A percentile compares a stretch with the other conserved stretches of the same genome.
Conservation (phyloP, 352 stramenopile genomes). For the Phytophthora agathidicida region DNA sequence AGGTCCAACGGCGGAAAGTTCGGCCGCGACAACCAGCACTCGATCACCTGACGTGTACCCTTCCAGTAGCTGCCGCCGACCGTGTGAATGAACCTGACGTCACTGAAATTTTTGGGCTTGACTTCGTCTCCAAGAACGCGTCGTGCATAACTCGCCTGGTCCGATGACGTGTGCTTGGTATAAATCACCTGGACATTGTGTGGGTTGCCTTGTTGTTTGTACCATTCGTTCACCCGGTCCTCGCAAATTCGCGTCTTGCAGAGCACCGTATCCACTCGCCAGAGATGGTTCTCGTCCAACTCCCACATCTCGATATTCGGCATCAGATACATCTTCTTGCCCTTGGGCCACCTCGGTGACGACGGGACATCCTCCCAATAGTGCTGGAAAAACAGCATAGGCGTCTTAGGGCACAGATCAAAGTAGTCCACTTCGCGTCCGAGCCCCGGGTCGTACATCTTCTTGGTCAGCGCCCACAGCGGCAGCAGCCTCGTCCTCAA, state of each 20-base stretch:
- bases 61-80: constrained; percentile 52
- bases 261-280: constrained; percentile 45
- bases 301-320: constrained; percentile 62
- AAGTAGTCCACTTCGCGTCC: constrained; percentile 46
- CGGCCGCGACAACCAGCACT: constrained; percentile 61
- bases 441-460: constrained; percentile 31
- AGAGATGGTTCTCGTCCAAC: constrained; percentile 43
- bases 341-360: constrained; percentile 31
- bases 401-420: constrained; percentile 49
- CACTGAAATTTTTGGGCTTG: constrained; percentile 42
- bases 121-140: constrained; percentile 29
- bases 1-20: constrained; percentile 56
- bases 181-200: constrained; percentile 52
- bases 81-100: constrained; percentile 47
- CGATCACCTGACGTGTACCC: constrained; percentile 51
- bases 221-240: constrained; percentile 51
- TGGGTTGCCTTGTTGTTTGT: constrained; percentile 60
- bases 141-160: constrained; percentile 46
- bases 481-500: constrained; percentile 43
- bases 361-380: constrained; percentile 48
- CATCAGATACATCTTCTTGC: constrained; percentile 54
- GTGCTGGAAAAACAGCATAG: constrained; percentile 55
- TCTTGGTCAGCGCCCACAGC: constrained; percentile 47
- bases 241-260: constrained; percentile 59
- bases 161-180: constrained; percentile 63